A percentile compares a stretch with the other conserved stretches of the same genome.
phyloP scores from a whole-genome alignment of 108 stramenopile species.

The Pseudonitzschia multistriata region DNA sequence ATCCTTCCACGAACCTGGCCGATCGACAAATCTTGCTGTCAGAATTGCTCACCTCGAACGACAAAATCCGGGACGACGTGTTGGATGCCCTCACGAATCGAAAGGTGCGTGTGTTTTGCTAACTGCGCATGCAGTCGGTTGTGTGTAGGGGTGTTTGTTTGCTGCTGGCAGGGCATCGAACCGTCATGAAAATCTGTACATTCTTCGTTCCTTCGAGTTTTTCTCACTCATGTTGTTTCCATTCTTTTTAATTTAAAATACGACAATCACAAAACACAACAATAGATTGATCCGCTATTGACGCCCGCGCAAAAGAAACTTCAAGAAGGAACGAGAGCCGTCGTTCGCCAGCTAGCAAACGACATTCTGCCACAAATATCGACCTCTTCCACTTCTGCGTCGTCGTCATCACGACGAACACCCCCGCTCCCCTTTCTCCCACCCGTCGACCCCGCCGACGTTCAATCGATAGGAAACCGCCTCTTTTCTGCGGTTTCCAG shows the following conservation, averaged over 20 bases:
- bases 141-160: neutral
- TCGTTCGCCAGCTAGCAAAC: conserved; percentile 74
- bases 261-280: neutral
- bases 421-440: conserved; percentile 29
- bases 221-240: neutral
- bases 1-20: conserved; percentile 62
- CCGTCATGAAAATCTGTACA: no score
- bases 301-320: conserved; percentile 71
- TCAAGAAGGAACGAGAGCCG: conserved; percentile 78
- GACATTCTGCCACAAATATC: conserved; percentile 75
- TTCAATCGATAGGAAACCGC: conserved; percentile 56
- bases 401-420: conserved; percentile 3
- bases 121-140: neutral
- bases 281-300: conserved; percentile 74
- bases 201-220: neutral
- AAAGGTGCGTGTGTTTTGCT: conserved; percentile 49
- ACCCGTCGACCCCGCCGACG: conserved; percentile 29
- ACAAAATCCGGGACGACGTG: conserved; percentile 73
- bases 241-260: neutral
- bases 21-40: conserved; percentile 68
- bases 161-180: neutral
- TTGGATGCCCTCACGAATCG: conserved; percentile 59
- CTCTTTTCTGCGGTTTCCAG: conserved; percentile 64
- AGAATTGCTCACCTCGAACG: conserved; percentile 65
- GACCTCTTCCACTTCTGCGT: neutral